Conservation (phyloP, 2,329 filamentous ascomycete species). For the Diaporthe citrichinensis region DNA sequence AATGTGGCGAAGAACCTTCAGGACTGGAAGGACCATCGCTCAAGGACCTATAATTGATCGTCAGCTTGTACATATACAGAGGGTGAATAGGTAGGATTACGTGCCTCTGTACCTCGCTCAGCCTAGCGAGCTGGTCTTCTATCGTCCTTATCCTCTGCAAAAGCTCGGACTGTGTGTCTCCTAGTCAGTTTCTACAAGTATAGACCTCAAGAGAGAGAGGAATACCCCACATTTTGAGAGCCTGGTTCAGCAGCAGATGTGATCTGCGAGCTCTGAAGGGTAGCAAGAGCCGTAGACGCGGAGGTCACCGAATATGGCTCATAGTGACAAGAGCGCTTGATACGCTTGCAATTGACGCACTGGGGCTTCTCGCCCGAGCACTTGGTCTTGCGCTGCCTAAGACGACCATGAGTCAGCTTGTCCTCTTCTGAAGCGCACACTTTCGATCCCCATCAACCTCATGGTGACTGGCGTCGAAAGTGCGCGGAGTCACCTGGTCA, state of each 20-base stretch:
- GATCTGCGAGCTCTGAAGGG: background rate
- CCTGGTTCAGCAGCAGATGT: background rate
- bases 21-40: background rate
- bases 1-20: background rate
- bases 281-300: background rate
- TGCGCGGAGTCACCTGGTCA: background rate
- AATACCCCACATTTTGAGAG: background rate
- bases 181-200: background rate
- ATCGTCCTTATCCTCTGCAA: slow-evolving; percentile 15
- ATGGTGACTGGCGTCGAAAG: background rate
- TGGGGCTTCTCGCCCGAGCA: slow-evolving; percentile 22
- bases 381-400: slow-evolving; percentile 2
- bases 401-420: background rate
- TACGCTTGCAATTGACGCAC: slow-evolving; percentile 6
- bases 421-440: too few relatives aligned
- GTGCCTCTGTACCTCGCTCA: background rate
- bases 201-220: too few relatives aligned
- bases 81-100: background rate
- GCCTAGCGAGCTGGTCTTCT: background rate
- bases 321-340: slow-evolving; percentile 13
- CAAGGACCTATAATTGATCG: background rate
- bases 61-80: background rate
- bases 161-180: background rate
- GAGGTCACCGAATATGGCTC: slow-evolving; percentile 6
- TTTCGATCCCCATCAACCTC: background rate